Evolutionary conservation across 495 filamentous ascomycete species (phyloP), one percentile per base, ranked within the genome.

Genomic region (Penicillium egyptiacum): DNA sequence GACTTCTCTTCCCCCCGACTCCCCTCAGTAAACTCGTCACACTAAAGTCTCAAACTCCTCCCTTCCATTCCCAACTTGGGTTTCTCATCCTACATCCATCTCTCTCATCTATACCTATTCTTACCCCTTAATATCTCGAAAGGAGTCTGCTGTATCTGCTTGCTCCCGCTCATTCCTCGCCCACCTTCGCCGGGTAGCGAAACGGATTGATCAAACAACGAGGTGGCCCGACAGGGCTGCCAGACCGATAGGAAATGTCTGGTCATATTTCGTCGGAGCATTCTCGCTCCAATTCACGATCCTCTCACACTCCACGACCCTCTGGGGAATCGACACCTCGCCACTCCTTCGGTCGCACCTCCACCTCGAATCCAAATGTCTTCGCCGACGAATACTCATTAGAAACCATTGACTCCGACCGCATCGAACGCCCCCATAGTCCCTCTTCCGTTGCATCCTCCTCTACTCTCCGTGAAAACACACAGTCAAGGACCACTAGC

Each of bases 321-420:
- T 66, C 62, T 9, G 47, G 62, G 46, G 75, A 75, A 28, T 63
- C 72, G 61, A 70, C 69, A 60, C 61, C 62, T 70, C 70, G 63
- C 35, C 65, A 64, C 20, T 69, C 73, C 46, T 73, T 72, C 46
- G 57, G 68, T 69, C 74, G 67, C 65, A 71, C 63, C 26, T 75
- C 71, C 53, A 68, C 65, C 49, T 73, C 72, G 30, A 79, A 79
- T 49, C 76, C 77, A 37, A 79, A 80, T 67, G 75, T 80, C 39
- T 83, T 83, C 63, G 76, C 79, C 43, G 80, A 83, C 61, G 79
- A 81, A 46, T 80, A 78, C 61, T 76, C 79, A 4, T 60, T 81
- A 63, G 74, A 81, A 58, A 64, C 74, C 19, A 62, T 78, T 45
- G 67, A 77, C 50, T 54, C 69, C 39, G 72, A 75, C 46, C 66